phyloP scores from a whole-genome alignment of 139 green algal genomes.

The Chlorella sp. region DNA sequence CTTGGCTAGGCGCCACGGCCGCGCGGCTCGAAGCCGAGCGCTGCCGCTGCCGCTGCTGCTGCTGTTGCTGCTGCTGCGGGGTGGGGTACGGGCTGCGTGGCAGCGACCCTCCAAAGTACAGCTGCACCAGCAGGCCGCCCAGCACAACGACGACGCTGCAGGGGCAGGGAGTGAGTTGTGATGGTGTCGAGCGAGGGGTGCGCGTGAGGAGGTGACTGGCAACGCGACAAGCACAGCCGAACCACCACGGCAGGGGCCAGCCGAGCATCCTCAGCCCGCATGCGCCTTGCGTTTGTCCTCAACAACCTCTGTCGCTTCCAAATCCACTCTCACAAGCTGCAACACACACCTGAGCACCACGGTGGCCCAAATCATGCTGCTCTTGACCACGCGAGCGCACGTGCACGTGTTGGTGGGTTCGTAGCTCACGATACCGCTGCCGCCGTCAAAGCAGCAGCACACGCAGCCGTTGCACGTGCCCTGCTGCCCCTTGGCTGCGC shows the following conservation, averaged over 20 bases:
- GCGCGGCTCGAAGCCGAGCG: too few relatives aligned
- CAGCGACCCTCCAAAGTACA: constrained; percentile 22
- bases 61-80: not conserved
- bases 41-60: not conserved
- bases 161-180: too few relatives aligned
- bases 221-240: too few relatives aligned
- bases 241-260: too few relatives aligned
- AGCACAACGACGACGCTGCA: constrained; percentile 16
- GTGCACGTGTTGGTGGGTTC: constrained; percentile 9
- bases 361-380: not conserved
- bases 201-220: too few relatives aligned
- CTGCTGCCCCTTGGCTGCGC: too few relatives aligned
- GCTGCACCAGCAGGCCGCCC: constrained; percentile 13
- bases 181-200: too few relatives aligned
- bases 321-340: too few relatives aligned
- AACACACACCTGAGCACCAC: constrained; percentile 26
- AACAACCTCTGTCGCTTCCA: too few relatives aligned
- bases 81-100: not conserved
- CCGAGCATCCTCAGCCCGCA: too few relatives aligned
- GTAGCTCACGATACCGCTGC: constrained; percentile 10
- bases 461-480: not conserved
- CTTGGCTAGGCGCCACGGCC: too few relatives aligned
- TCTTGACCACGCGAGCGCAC: not conserved
- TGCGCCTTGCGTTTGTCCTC: too few relatives aligned
- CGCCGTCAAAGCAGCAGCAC: constrained; percentile 31